Conservation (phyloP, 2,329 filamentous ascomycete genomes). For the Penicillium sp. region DNA sequence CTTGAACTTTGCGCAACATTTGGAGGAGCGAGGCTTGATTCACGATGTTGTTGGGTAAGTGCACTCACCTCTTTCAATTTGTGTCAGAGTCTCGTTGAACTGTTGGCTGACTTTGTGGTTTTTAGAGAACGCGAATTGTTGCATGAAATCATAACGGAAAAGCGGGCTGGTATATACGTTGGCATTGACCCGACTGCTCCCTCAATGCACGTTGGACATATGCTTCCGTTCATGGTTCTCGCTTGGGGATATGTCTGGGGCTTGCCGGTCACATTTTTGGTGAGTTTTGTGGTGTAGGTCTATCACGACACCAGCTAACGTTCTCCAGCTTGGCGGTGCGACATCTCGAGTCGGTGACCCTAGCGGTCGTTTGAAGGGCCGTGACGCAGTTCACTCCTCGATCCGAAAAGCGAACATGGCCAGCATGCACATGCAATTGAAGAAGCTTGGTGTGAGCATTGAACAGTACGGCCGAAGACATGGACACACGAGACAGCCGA, state of each 20-base stretch:
- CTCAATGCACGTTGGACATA: constrained; percentile 53
- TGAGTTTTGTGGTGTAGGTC: constrained; percentile 26
- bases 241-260: constrained; percentile 53
- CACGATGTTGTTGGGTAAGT: constrained; percentile 50
- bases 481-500: constrained; percentile 63
- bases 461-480: constrained; percentile 65
- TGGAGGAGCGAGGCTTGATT: constrained; percentile 50
- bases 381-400: constrained; percentile 38
- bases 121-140: constrained; percentile 45
- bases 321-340: constrained; percentile 46
- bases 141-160: constrained; percentile 47
- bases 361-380: constrained; percentile 44
- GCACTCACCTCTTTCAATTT: background rate
- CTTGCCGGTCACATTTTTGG: constrained; percentile 47
- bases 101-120: constrained; percentile 6
- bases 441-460: constrained; percentile 72
- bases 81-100: background rate
- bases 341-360: constrained; percentile 51
- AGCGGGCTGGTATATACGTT: constrained; percentile 49
- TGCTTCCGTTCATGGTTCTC: constrained; percentile 53
- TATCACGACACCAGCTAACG: constrained; percentile 16
- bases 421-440: constrained; percentile 52
- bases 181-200: constrained; percentile 53
- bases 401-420: constrained; percentile 49
- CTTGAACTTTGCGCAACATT: constrained; percentile 45